A percentile compares a stretch with the other conserved stretches of the same genome.
Evolutionary conservation across 768 basidiomycete genomes (phyloP).

Genomic region (Udeniomyces megalosporus): DNA sequence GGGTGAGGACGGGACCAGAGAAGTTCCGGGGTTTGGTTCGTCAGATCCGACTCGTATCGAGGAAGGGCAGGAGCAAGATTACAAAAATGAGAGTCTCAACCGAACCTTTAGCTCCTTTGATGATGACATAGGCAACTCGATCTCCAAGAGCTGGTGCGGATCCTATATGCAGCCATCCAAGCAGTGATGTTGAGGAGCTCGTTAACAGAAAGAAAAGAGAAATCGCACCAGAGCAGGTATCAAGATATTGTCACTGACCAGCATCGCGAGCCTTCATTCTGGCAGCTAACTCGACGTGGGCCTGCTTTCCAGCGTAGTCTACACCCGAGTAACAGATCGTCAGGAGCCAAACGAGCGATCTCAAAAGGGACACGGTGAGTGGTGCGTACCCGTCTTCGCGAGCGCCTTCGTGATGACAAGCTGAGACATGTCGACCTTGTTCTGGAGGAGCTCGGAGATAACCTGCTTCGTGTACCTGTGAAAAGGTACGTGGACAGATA

Average conservation of each 20-base stretch:
- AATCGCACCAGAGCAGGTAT: not conserved
- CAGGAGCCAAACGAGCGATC: not conserved
- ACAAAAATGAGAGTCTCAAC: not conserved
- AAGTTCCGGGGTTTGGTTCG: not conserved
- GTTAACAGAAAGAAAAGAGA: not conserved
- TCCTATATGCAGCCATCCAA: conserved; percentile 33
- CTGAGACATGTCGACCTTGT: conserved; percentile 97
- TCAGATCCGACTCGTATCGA: too few relatives aligned
- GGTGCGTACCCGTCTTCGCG: conserved; percentile 53
- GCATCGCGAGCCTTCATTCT: conserved; percentile 94
- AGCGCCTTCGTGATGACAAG: conserved; percentile 97
- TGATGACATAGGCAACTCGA: conserved; percentile 95
- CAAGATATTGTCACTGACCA: conserved; percentile 35
- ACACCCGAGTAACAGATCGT: not conserved
- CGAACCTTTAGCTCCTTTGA: conserved; percentile 83
- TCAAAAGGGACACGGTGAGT: not conserved
- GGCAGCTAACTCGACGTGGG: conserved; percentile 87
- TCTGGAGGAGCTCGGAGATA: conserved; percentile 85
- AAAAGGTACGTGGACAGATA: not conserved
- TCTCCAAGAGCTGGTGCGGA: conserved; percentile 96
- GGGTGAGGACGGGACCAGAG: not conserved
- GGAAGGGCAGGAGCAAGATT: not conserved
- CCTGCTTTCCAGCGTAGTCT: conserved; percentile 92
- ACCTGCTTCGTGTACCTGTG: conserved; percentile 76
- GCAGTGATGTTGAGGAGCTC: not conserved